Conservation (phyloP, 176 grass and related monocot genomes). For the Raddia distichophylla region DNA sequence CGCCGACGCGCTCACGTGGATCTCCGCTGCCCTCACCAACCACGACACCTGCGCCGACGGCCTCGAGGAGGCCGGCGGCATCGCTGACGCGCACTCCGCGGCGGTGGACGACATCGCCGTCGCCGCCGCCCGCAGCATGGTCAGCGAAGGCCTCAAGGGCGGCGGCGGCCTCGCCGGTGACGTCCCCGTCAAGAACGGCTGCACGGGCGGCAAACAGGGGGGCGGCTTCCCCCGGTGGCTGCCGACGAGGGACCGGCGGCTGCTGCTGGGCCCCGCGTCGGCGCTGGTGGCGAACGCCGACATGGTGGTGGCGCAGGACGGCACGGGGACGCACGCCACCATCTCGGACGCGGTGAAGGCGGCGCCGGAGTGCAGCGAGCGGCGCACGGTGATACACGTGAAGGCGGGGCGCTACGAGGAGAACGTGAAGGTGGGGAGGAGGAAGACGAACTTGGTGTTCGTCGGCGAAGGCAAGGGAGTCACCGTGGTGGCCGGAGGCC, state of each 20-base stretch:
- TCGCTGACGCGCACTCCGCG: conserved; percentile 21
- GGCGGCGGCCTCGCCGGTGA: conserved; percentile 37
- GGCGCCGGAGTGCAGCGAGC: conserved; percentile 51
- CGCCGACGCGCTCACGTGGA: conserved; percentile 66
- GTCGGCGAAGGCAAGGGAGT: conserved; percentile 62
- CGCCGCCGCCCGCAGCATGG: conserved; percentile 40
- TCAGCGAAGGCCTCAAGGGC: no score
- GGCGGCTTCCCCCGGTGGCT: conserved; percentile 48
- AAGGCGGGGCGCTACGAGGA: conserved; percentile 66
- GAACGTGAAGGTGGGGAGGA: conserved; percentile 64
- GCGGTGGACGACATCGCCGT: no score
- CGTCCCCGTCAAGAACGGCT: neutral
- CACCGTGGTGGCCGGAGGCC: conserved; percentile 46
- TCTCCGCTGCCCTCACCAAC: conserved; percentile 67
- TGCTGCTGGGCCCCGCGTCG: conserved; percentile 31
- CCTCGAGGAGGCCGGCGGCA: conserved; percentile 37
- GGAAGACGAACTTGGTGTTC: conserved; percentile 70
- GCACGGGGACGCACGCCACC: conserved; percentile 45
- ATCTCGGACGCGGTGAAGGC: conserved; percentile 54
- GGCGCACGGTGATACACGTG: conserved; percentile 56
- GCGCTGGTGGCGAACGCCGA: conserved; percentile 13
- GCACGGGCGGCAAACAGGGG: neutral
- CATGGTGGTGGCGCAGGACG: conserved; percentile 59
- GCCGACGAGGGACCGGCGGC: conserved; percentile 35
- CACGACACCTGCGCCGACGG: conserved; percentile 72